Evolutionary conservation across 208 protist species (phyloP).

Genomic region (Crithidia expoeki): DNA sequence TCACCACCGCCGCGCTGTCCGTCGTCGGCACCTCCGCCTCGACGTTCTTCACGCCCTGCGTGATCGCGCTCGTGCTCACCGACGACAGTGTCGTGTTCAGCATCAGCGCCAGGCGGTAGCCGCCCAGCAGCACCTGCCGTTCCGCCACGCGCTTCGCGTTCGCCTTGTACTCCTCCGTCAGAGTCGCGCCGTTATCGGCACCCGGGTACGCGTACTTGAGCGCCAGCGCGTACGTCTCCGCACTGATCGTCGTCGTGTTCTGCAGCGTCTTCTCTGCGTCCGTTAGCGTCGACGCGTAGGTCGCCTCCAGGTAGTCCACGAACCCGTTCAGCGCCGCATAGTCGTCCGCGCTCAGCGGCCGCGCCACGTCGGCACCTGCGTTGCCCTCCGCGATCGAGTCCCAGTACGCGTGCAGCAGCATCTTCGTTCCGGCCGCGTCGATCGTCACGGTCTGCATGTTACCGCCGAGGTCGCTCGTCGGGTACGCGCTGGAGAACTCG

Average conservation of each 20-base stretch:
- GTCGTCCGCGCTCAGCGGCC: conserved; percentile 34
- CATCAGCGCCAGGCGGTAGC: conserved; percentile 31
- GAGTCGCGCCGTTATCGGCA: conserved; percentile 24
- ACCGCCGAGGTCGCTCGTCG: conserved; percentile 50
- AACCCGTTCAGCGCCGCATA: conserved; percentile 38
- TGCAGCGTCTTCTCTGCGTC: conserved; percentile 18
- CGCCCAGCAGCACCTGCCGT: conserved; percentile 25
- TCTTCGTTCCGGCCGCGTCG: conserved; percentile 20
- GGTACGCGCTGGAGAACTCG: conserved; percentile 39
- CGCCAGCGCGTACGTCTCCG: conserved; percentile 12
- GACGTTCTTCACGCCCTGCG: conserved; percentile 21
- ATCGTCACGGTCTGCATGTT: conserved; percentile 40
- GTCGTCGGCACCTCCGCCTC: conserved; percentile 15
- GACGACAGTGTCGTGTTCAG: conserved; percentile 28
- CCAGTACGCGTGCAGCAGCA: conserved; percentile 60
- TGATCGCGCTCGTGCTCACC: conserved; percentile 2
- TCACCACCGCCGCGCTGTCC: conserved; percentile 1
- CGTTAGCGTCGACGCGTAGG: conserved; percentile 42
- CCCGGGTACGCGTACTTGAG: conserved; percentile 39
- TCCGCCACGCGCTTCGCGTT: conserved; percentile 18
- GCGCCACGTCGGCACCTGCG: conserved; percentile 3
- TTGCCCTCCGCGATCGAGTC: conserved; percentile 53
- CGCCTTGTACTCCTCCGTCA: conserved; percentile 40
- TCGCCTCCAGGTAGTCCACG: conserved; percentile 47
- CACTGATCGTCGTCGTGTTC: background rate